These are phyloP conservation scores for Talaromyces sp. DNA, from an alignment of 2,329 filamentous ascomycete species.

Conservation along the genomic window DNA sequence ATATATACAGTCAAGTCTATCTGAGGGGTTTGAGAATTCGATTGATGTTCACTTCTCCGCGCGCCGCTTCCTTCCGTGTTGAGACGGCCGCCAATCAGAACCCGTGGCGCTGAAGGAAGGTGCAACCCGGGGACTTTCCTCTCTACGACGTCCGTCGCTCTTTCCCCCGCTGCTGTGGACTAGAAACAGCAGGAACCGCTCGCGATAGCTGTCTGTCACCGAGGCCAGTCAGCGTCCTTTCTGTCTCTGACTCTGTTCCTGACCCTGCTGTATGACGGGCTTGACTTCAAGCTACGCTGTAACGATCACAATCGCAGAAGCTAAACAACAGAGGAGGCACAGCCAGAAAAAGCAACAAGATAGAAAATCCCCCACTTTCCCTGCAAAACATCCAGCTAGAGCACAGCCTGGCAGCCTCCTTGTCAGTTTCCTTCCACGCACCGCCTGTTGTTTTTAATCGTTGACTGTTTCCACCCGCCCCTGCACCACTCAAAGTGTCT, in stretches of 20 bases:
- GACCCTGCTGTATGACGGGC: neutral
- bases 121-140: neutral
- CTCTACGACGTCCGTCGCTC: no score
- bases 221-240: neutral
- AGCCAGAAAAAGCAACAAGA: neutral
- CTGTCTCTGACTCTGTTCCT: no score
- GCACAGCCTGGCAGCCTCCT: slow-evolving; percentile 2
- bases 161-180: neutral
- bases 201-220: neutral
- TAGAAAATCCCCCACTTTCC: neutral
- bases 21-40: neutral
- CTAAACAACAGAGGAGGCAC: neutral
- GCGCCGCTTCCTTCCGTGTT: slow-evolving; percentile 4
- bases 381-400: slow-evolving; percentile 5
- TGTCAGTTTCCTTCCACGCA: neutral
- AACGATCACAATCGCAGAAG: neutral
- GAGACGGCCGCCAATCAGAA: neutral
- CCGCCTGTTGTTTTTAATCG: neutral
- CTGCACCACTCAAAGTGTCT: slow-evolving; percentile 6
- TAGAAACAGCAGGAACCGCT: neutral
- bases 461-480: slow-evolving; percentile 3
- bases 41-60: slow-evolving; percentile 6
- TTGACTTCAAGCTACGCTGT: neutral
- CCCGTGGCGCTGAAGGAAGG: slow-evolving; percentile 3
- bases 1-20: neutral